Evolutionary conservation across 352 stramenopile species (phyloP).

Genomic region (Hyphochytrium catenoides): DNA sequence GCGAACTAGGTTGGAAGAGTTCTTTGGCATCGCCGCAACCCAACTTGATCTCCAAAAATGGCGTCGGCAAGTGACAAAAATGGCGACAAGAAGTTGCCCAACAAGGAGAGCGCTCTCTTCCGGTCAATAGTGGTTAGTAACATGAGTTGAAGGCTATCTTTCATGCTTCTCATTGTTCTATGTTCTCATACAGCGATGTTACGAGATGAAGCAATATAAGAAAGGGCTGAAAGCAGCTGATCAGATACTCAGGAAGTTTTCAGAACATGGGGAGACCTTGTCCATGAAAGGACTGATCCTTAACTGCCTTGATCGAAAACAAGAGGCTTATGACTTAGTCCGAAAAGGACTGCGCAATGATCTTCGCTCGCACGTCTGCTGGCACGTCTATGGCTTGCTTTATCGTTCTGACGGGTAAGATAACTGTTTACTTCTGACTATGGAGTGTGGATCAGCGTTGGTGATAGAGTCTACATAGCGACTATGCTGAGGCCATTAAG

Average conservation of each 20-base stretch:
- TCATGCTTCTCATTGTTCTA: background rate
- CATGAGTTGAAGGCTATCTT: background rate
- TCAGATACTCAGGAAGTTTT: conserved; percentile 86
- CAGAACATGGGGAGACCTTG: conserved; percentile 87
- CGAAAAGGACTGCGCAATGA: conserved; percentile 78
- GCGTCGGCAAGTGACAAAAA: too few species aligned
- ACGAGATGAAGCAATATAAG: conserved; percentile 98
- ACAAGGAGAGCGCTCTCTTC: conserved; percentile 88
- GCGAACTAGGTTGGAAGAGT: too few species aligned
- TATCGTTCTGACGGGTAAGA: conserved; percentile 82
- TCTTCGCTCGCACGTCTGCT: conserved; percentile 86
- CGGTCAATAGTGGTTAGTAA: conserved; percentile 69
- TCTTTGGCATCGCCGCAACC: too few species aligned
- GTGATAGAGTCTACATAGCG: conserved; percentile 5
- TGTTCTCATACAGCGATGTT: conserved; percentile 62
- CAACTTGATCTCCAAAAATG: too few species aligned
- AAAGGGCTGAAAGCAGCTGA: conserved; percentile 87
- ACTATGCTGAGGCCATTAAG: conserved; percentile 68
- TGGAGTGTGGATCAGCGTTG: conserved; percentile 77
- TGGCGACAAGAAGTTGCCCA: conserved; percentile 53
- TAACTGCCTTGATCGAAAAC: conserved; percentile 26
- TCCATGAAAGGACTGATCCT: conserved; percentile 94
- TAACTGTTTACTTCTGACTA: too few species aligned
- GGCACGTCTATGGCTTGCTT: conserved; percentile 93
- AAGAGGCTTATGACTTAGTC: conserved; percentile 86